Conservation (phyloP, 2,329 filamentous ascomycete species). For the Coniochaeta pulveracea region DNA sequence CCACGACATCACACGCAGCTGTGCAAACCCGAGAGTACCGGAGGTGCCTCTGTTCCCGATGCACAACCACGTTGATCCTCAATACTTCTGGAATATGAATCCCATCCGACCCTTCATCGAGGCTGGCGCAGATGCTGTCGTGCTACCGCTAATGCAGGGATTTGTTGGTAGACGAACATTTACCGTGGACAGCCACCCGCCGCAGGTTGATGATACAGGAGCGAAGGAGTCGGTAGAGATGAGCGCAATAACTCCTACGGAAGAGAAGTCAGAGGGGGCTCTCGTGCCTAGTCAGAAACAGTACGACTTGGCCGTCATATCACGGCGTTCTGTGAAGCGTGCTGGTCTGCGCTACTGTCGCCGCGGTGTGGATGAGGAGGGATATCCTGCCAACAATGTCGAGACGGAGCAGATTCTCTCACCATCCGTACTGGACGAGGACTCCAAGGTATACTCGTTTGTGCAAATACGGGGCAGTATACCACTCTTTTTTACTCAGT, state of each 20-base stretch:
- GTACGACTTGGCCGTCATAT: slow-evolving; percentile 81
- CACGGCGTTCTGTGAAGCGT: slow-evolving; percentile 74
- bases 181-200: slow-evolving; percentile 52
- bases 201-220: slow-evolving; percentile 34
- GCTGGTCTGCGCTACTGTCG: slow-evolving; percentile 85
- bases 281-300: slow-evolving; percentile 35
- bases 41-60: slow-evolving; percentile 42
- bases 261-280: slow-evolving; percentile 13
- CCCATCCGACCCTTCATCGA: slow-evolving; percentile 65
- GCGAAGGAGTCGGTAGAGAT: slow-evolving; percentile 32
- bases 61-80: slow-evolving; percentile 59
- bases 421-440: slow-evolving; percentile 46
- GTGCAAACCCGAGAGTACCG: slow-evolving; percentile 27
- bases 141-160: slow-evolving; percentile 81
- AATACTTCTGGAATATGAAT: slow-evolving; percentile 87
- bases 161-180: slow-evolving; percentile 86
- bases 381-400: slow-evolving; percentile 78
- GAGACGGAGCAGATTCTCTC: slow-evolving; percentile 94
- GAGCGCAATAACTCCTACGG: slow-evolving; percentile 14
- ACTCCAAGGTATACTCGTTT: slow-evolving; percentile 64
- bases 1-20: slow-evolving; percentile 70
- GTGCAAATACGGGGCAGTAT: slow-evolving; percentile 85
- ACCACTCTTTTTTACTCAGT: slow-evolving; percentile 89
- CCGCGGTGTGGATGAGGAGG: slow-evolving; percentile 81
- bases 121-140: slow-evolving; percentile 57